Conservation (phyloP, 83 land plant species). For the Picea abies region DNA sequence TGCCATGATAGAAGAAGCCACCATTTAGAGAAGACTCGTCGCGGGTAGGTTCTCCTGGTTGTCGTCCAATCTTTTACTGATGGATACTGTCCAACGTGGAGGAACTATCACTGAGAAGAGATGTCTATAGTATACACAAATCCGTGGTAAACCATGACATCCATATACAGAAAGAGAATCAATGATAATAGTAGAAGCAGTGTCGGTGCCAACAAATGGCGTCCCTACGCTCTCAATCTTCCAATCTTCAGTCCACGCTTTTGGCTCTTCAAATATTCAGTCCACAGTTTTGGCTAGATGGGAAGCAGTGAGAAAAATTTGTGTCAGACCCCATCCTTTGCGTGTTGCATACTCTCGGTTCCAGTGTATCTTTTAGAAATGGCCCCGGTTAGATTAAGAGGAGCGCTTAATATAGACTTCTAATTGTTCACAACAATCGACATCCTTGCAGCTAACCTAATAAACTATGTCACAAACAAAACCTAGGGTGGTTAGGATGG, state of each 20-base stretch:
- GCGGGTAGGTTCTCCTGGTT: too few species aligned
- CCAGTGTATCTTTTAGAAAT: constrained; percentile 53
- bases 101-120: too few species aligned
- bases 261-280: constrained; percentile 46
- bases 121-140: too few species aligned
- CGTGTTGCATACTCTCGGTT: constrained; percentile 33
- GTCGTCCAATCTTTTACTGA: too few species aligned
- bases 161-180: too few species aligned
- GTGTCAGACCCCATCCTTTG: constrained; percentile 43
- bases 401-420: constrained; percentile 46
- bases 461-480: constrained; percentile 45
- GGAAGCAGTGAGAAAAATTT: constrained; percentile 65
- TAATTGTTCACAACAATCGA: constrained; percentile 37
- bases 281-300: constrained; percentile 59
- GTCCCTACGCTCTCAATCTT: constrained; percentile 24
- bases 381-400: constrained; percentile 39
- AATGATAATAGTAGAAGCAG: too few species aligned
- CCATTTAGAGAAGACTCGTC: too few species aligned
- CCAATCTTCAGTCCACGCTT: constrained; percentile 42
- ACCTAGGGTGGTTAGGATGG: constrained; percentile 39
- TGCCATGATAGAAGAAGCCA: too few species aligned
- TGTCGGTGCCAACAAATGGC: background rate
- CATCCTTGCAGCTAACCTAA: constrained; percentile 42
- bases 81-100: too few species aligned
- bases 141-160: too few species aligned